A percentile compares a stretch with the other conserved stretches of the same genome.
These are phyloP conservation scores for Xylaria venustula DNA, from an alignment of 495 filamentous ascomycete genomes.

Conservation along the genomic window DNA sequence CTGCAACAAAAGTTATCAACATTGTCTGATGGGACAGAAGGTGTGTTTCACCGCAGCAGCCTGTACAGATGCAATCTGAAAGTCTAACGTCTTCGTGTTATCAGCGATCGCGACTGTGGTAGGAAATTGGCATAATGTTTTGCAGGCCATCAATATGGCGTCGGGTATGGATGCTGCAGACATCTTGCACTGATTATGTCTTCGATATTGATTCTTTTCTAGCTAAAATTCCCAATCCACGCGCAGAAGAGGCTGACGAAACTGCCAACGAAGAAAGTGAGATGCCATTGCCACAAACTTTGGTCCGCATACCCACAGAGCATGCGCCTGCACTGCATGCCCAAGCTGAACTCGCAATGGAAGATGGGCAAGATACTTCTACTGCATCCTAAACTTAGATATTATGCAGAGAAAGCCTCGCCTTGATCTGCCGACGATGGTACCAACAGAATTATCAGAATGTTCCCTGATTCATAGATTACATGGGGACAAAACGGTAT, in stretches of 20 bases:
- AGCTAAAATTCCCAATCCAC: conserved; percentile 60
- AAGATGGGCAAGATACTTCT: conserved; percentile 29
- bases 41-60: conserved; percentile 38
- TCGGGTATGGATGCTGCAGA: conserved; percentile 64
- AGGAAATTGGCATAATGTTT: conserved; percentile 93
- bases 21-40: conserved; percentile 90
- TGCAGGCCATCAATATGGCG: conserved; percentile 91
- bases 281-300: conserved; percentile 68
- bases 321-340: conserved; percentile 59
- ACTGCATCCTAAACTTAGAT: conserved; percentile 14
- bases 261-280: conserved; percentile 37
- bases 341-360: conserved; percentile 42
- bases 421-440: neutral
- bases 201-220: conserved; percentile 10
- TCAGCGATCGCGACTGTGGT: conserved; percentile 88
- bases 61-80: neutral
- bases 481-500: neutral
- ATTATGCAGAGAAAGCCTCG: neutral
- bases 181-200: neutral
- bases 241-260: conserved; percentile 37
- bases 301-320: conserved; percentile 76
- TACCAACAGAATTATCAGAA: neutral
- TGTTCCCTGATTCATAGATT: neutral
- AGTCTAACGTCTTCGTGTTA: conserved; percentile 7
- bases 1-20: conserved; percentile 85